These are phyloP conservation scores for Irpex sp. DNA, from an alignment of 1,284 basidiomycete genomes.

Conservation along the genomic window DNA sequence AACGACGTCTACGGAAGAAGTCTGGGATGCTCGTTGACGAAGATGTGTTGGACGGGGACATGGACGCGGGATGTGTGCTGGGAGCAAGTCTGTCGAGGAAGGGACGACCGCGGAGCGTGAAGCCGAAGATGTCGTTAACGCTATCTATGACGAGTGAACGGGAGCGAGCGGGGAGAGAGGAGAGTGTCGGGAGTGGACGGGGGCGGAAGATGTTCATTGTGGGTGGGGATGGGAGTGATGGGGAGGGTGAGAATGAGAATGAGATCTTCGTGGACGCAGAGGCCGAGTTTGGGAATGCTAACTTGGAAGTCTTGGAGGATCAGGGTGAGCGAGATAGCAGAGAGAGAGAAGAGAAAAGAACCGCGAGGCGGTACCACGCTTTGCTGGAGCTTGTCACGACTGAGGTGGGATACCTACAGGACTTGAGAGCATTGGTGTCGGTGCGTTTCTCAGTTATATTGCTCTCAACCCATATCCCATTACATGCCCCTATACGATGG, in stretches of 20 bases:
- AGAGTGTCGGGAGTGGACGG: constrained; percentile 6
- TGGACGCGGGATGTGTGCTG: not conserved
- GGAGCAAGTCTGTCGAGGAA: not conserved
- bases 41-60: not conserved
- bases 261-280: constrained; percentile 4
- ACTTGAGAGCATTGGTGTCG: constrained; percentile 72
- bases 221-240: constrained; percentile 7
- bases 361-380: constrained; percentile 55
- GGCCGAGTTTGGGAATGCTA: constrained; percentile 9
- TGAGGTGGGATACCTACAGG: constrained; percentile 77
- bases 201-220: constrained; percentile 24
- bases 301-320: not conserved
- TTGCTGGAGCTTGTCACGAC: constrained; percentile 80
- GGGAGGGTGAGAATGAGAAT: not conserved
- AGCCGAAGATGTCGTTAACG: not conserved
- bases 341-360: not conserved
- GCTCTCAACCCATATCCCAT: not conserved
- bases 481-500: too few species aligned
- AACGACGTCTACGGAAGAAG: not conserved
- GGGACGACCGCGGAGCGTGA: not conserved
- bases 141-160: not conserved
- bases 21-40: not conserved
- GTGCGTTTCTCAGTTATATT: constrained; percentile 37
- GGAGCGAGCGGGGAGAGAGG: constrained; percentile 1
- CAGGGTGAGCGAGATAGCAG: constrained; percentile 1